Evolutionary conservation across 495 filamentous ascomycete species (phyloP), one percentile per base, ranked within the genome.

Genomic region (Neurospora tetrasperma): DNA sequence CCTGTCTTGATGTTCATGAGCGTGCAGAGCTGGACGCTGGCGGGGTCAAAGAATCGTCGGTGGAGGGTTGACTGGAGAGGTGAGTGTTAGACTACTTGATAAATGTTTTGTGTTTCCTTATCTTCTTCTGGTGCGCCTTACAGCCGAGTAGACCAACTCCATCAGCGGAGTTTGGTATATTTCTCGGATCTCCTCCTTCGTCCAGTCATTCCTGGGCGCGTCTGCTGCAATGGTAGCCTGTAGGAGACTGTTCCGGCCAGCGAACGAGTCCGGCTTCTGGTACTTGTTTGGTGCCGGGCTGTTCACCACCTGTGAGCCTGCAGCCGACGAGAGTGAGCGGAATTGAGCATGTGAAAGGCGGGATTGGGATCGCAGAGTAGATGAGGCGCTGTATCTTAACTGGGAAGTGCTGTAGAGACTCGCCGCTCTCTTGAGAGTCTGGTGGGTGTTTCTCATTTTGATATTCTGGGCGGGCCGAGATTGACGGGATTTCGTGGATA

Each of bases 1-100:
- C 93, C 93, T n/a, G 92, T 95, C 76, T 96, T 96, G 86, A 96
- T 96, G 86, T 94, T 95, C 90, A 95, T 94, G 71, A 96, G 84
- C 2, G 93, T 96, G 84, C 93, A 95, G 84, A 95, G 91, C 79
- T 96, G 93, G 78, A 96, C 90, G 7, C 90, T 86, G 42, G 88
- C 82, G 43, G 93, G 92, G 80, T 90, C 86, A 82, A 95, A 93
- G 83, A 94, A 94, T 72, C 90, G 89, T 41, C 92, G 88, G 82
- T 96, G 93, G 71, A 95, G 80, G 54, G 86, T 88, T 70, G 86
- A 88, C 92, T 94, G 71, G 59, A 69, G 12, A 41, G 46, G n/a
- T 73, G 46, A 44, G 18, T 8, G 16, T 70, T 73, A 20, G 46
- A 42, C 69, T 70, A 54, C 20, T 42, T 20, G 5, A n/a, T 69